Evolutionary conservation across 345 rosid genomes (phyloP), one percentile per base, ranked within the genome.

Genomic region (Viola odorata): DNA sequence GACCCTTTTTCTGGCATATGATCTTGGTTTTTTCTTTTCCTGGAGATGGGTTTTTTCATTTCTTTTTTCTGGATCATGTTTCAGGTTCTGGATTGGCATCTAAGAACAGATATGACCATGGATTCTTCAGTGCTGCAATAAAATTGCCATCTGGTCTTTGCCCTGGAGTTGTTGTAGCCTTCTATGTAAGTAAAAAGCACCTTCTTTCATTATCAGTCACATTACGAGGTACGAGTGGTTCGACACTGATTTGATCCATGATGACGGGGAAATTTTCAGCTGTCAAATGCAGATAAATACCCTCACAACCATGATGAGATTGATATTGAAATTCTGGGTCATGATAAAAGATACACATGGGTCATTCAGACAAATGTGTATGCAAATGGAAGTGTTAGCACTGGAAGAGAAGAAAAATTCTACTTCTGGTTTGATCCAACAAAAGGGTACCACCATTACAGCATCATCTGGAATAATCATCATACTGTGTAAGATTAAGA

Each of bases 391-490:
- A 81, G 88, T 63, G 77, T 75, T 6, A 77, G 65, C 49, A 85
- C 94, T 0, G 96, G 98, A 50, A 79, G 98, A 77, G 98, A 92
- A 69, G 98, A 87, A 77, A 89, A 85, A 38, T 92, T 89, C 69
- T 84, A 92, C 65, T 81, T 85, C 64, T 89, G 98, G 96, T 92
- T 92, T 70, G 94, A 92, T 69, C 96, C 96, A 50, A 81, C 96
- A 0, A 78, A 78, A 61, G 64, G 80, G 58, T 70, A 85, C 81
- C 98, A 89, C 36, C 69, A 81, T 55, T 89, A 92, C 76, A 85
- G 82, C 74, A 85, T 92, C 69, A 77, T 89, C 56, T 92, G 96
- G 96, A 89, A 89, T 82, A 63, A 65, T 41, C 94, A 89, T 68
- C 98, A 92, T 53, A 73, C 66, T 17, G 83, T 92, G 96, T 91